These are phyloP conservation scores for Phellinidium pouzarii DNA, from an alignment of 1,284 basidiomycete species.

Conservation along the genomic window DNA sequence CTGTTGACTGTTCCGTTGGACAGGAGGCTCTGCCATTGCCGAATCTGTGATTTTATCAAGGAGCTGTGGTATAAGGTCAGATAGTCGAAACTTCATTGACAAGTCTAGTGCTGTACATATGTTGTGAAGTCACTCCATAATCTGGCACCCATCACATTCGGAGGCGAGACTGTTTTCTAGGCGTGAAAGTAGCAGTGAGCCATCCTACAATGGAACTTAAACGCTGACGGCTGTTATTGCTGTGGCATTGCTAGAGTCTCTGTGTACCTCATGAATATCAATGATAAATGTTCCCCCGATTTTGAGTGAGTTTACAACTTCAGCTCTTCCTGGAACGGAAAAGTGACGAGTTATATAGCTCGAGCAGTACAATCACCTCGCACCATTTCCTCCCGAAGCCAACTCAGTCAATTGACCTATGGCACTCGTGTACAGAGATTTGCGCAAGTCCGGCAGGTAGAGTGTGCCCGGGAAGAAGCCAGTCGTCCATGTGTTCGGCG, in stretches of 20 bases:
- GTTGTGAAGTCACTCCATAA: conserved; percentile 46
- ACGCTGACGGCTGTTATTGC: conserved; percentile 33
- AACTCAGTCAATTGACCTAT: conserved; percentile 41
- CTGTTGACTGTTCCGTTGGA: conserved; percentile 63
- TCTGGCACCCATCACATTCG: conserved; percentile 31
- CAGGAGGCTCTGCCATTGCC: conserved; percentile 56
- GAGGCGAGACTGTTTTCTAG: conserved; percentile 35
- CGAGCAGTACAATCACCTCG: conserved; percentile 42
- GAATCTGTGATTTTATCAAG: conserved; percentile 43
- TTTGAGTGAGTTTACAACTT: conserved; percentile 28
- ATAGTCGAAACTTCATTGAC: neutral
- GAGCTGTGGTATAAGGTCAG: too few species aligned
- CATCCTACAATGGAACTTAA: conserved; percentile 41
- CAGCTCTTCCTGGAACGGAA: conserved; percentile 53
- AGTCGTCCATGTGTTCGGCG: conserved; percentile 56
- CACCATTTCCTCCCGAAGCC: conserved; percentile 43
- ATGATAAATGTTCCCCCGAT: too few species aligned
- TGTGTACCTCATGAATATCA: too few species aligned
- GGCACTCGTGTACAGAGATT: conserved; percentile 37
- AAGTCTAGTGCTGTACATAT: conserved; percentile 29
- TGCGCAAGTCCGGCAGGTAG: conserved; percentile 51
- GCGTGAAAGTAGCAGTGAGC: conserved; percentile 49
- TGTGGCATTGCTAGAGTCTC: conserved; percentile 33
- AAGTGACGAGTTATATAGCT: conserved; percentile 48
- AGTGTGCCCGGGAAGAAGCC: conserved; percentile 60